Evolutionary conservation across 2,329 filamentous ascomycete species (phyloP).

Genomic region (Sporothrix globosa): DNA sequence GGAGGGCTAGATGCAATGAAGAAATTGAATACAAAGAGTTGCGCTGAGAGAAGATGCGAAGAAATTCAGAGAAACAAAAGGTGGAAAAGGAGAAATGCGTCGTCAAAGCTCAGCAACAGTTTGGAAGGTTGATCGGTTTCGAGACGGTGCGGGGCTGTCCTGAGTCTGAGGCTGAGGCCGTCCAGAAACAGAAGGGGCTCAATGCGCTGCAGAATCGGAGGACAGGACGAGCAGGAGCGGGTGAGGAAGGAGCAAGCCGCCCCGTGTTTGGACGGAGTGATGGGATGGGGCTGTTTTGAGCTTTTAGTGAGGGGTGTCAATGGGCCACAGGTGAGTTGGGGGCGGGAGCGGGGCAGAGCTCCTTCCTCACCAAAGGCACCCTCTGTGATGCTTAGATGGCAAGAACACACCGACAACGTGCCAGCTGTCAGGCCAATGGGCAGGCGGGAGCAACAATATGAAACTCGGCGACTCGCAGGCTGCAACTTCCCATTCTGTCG

Average conservation of each 20-base stretch:
- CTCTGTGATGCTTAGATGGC: constrained; percentile 9
- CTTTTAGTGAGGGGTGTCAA: constrained; percentile 14
- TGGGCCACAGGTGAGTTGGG: background rate
- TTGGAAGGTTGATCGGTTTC: constrained; percentile 15
- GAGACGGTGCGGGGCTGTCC: constrained; percentile 23
- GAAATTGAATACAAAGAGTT: too few relatives aligned
- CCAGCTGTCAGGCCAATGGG: constrained; percentile 12
- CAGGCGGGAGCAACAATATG: constrained; percentile 10
- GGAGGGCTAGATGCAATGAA: too few relatives aligned
- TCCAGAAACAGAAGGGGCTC: constrained; percentile 19
- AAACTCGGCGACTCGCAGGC: constrained; percentile 7
- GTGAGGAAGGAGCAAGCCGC: background rate
- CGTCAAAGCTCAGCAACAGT: constrained; percentile 9
- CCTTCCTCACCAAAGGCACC: background rate
- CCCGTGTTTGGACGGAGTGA: too few relatives aligned
- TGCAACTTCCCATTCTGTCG: constrained; percentile 14
- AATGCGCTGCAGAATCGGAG: constrained; percentile 20
- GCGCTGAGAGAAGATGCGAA: too few relatives aligned
- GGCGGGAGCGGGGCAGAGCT: constrained; percentile 12
- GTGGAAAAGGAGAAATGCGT: background rate
- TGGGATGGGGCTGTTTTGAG: constrained; percentile 5
- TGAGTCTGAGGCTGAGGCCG: background rate
- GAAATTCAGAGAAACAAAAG: too few relatives aligned
- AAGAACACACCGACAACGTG: constrained; percentile 2
- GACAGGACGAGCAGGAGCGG: background rate